Evolutionary conservation across 805 yeast species (phyloP).

Genomic region (Saturnispora serradocipensis): DNA sequence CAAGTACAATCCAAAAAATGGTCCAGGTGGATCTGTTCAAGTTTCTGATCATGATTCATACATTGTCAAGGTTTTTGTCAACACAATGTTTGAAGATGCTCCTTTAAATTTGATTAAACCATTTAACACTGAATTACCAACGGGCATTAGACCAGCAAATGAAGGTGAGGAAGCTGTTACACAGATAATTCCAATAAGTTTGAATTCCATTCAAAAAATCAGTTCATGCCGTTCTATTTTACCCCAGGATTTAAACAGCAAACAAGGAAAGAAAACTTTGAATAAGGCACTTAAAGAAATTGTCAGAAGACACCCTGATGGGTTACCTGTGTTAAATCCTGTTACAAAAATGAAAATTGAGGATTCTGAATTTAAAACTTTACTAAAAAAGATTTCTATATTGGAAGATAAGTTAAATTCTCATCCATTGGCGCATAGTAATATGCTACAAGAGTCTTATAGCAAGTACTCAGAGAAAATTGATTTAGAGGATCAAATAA

Average conservation of each 20-base stretch:
- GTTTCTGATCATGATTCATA: constrained; percentile 85
- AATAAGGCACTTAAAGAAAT: constrained; percentile 73
- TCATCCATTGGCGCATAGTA: constrained; percentile 58
- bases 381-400: constrained; percentile 73
- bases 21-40: constrained; percentile 40
- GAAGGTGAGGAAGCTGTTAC: constrained; percentile 63
- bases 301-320: constrained; percentile 76
- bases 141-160: constrained; percentile 79
- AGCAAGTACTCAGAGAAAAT: constrained; percentile 58
- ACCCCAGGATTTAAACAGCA: constrained; percentile 64
- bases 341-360: constrained; percentile 81
- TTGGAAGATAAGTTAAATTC: constrained; percentile 63
- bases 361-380: constrained; percentile 57
- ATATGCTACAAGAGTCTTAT: constrained; percentile 54
- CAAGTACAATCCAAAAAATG: constrained; percentile 40
- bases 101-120: constrained; percentile 77
- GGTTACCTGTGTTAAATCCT: constrained; percentile 88
- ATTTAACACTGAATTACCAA: constrained; percentile 69
- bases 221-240: constrained; percentile 74
- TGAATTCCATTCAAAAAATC: constrained; percentile 63
- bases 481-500: constrained; percentile 48
- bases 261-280: constrained; percentile 48
- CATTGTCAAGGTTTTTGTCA: constrained; percentile 75
- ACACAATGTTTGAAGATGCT: constrained; percentile 68
- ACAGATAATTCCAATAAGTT: constrained; percentile 77